Conservation (phyloP, 192 early-diverging fungal species). For the Backusella mclennaniae region DNA sequence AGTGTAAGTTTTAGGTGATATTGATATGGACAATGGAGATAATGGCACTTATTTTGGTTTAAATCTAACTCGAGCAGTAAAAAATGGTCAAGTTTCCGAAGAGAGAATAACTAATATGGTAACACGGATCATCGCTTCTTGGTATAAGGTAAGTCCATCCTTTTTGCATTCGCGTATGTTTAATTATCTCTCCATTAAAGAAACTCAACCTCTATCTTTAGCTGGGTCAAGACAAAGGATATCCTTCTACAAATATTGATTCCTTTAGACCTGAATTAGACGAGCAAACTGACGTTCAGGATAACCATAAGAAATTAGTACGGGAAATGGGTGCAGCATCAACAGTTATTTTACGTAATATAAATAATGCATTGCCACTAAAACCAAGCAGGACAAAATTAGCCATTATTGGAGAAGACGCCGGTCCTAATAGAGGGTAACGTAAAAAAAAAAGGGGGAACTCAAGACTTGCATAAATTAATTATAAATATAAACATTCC, state of each 20-base stretch:
- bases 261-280: not conserved
- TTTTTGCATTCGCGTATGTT: too few relatives aligned
- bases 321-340: conserved; percentile 24
- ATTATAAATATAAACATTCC: not conserved
- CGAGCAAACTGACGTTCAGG: conserved; percentile 14
- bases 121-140: conserved; percentile 7
- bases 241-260: conserved; percentile 8
- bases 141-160: conserved; percentile 2
- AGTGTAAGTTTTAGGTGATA: conserved; percentile 23
- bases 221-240: conserved; percentile 16
- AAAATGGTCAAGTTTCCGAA: not conserved
- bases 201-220: not conserved
- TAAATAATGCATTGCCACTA: conserved; percentile 15
- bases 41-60: conserved; percentile 10
- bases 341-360: conserved; percentile 17
- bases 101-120: conserved; percentile 13
- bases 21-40: not conserved
- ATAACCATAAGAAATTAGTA: conserved; percentile 11
- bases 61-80: conserved; percentile 10
- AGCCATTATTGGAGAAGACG: conserved; percentile 26
- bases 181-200: not conserved
- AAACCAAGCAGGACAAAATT: conserved; percentile 9
- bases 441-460: not conserved
- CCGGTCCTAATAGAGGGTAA: not conserved
- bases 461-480: not conserved